phyloP scores from a whole-genome alignment of 2,329 filamentous ascomycete genomes.

The Fusarium continuum region DNA sequence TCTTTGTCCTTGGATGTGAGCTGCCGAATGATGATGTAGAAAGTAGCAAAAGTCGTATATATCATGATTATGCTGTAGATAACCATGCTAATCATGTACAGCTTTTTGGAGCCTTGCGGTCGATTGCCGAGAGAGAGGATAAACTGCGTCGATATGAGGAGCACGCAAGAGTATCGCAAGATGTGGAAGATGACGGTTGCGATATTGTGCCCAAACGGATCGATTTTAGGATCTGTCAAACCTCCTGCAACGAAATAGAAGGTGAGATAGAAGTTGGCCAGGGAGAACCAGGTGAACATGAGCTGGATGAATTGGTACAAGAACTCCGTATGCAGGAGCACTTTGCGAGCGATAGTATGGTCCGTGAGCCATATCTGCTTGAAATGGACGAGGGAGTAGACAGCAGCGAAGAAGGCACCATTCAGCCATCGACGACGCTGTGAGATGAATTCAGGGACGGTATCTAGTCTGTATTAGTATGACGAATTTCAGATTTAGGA shows the following conservation, averaged over 20 bases:
- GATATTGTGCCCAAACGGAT: conserved; percentile 91
- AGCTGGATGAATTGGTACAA: conserved; percentile 93
- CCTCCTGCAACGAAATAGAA: conserved; percentile 98
- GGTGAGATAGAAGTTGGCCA: conserved; percentile 98
- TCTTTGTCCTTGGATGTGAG: conserved; percentile 61
- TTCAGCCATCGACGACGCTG: conserved; percentile 97
- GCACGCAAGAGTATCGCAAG: conserved; percentile 82
- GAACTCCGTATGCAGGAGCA: conserved; percentile 93
- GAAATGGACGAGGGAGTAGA: conserved; percentile 96
- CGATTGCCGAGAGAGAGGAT: conserved; percentile 96
- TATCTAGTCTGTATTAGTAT: conserved; percentile 64
- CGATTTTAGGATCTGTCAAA: conserved; percentile 77
- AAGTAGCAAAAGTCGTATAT: conserved; percentile 88
- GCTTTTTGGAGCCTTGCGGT: conserved; percentile 90
- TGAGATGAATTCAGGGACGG: conserved; percentile 95
- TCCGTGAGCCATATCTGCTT: conserved; percentile 93
- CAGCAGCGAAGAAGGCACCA: conserved; percentile 97
- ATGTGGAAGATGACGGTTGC: conserved; percentile 87
- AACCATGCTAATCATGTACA: conserved; percentile 89
- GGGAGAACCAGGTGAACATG: conserved; percentile 95
- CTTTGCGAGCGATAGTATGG: conserved; percentile 87
- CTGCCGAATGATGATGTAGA: conserved; percentile 91
- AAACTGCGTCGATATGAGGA: conserved; percentile 94
- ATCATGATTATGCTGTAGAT: conserved; percentile 94
- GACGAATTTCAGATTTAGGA: neutral